Evolutionary conservation across 2,329 filamentous ascomycete genomes (phyloP).

Genomic region (Sordariomycetes sp.): DNA sequence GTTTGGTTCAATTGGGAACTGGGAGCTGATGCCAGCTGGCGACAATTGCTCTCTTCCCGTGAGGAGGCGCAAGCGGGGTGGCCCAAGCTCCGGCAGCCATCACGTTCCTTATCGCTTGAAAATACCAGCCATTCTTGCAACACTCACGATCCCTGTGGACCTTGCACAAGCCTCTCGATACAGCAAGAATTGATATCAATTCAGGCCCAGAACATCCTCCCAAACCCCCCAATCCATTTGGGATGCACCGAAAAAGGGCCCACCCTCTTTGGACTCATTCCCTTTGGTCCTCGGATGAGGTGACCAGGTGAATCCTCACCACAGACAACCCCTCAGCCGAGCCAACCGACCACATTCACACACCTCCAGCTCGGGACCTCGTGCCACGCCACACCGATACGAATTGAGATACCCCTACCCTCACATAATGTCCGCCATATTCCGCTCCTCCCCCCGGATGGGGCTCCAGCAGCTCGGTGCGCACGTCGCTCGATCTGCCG

Average conservation of each 20-base stretch:
- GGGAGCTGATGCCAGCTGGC: neutral
- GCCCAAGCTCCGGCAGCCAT: neutral
- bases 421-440: conserved; percentile 1
- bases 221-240: neutral
- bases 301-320: conserved; percentile 1
- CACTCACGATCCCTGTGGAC: neutral
- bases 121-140: neutral
- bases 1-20: too few species aligned
- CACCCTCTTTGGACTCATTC: conserved; percentile 1
- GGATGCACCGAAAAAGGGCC: conserved; percentile 2
- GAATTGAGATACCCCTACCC: neutral
- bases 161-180: neutral
- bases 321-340: neutral
- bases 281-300: conserved; percentile 2
- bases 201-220: neutral
- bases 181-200: neutral
- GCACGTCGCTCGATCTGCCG: neutral
- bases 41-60: neutral
- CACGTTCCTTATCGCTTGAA: neutral
- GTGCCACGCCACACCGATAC: neutral
- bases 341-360: neutral
- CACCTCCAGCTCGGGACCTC: neutral
- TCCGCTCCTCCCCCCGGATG: conserved; percentile 2
- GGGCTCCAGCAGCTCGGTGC: conserved; percentile 1
- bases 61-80: neutral